Conservation (phyloP, 805 yeast species). For the Cyberlindnera xylosilytica region DNA sequence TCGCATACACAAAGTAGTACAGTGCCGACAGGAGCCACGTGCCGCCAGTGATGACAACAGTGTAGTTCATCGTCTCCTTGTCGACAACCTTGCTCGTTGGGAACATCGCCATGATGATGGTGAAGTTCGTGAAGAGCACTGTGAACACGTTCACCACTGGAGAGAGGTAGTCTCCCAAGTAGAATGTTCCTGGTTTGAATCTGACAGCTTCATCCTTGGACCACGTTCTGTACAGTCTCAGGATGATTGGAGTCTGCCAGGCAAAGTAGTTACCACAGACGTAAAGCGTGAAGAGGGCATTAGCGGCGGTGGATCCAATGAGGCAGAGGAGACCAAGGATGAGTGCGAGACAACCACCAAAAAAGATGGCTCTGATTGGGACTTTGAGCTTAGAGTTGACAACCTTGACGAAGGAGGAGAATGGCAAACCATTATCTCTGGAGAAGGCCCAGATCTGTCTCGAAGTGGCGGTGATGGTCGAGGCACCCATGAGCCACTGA, state of each 20-base stretch:
- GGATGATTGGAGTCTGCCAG: slow-evolving; percentile 38
- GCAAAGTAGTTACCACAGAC: slow-evolving; percentile 43
- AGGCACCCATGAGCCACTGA: slow-evolving; percentile 67
- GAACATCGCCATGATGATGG: slow-evolving; percentile 58
- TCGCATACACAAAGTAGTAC: slow-evolving; percentile 52
- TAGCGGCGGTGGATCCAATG: slow-evolving; percentile 41
- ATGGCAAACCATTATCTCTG: slow-evolving; percentile 72
- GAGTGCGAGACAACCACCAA: slow-evolving; percentile 36
- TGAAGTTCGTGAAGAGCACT: slow-evolving; percentile 46
- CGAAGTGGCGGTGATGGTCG: slow-evolving; percentile 57
- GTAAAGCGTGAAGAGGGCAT: slow-evolving; percentile 41
- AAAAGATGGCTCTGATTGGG: slow-evolving; percentile 61
- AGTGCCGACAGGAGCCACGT: slow-evolving; percentile 55
- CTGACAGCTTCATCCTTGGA: slow-evolving; percentile 37
- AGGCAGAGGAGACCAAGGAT: slow-evolving; percentile 39
- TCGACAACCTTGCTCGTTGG: slow-evolving; percentile 41
- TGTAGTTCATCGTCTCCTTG: slow-evolving; percentile 62
- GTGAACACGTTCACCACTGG: slow-evolving; percentile 45
- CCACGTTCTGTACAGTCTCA: slow-evolving; percentile 35
- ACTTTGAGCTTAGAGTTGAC: slow-evolving; percentile 56
- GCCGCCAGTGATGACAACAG: slow-evolving; percentile 62
- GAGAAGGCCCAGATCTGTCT: slow-evolving; percentile 76
- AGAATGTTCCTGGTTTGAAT: slow-evolving; percentile 66
- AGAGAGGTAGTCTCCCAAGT: slow-evolving; percentile 49
- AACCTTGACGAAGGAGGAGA: slow-evolving; percentile 51